Evolutionary conservation across 2,329 filamentous ascomycete species (phyloP), one percentile per base, ranked within the genome.

Genomic region (Botryotinia calthae): DNA sequence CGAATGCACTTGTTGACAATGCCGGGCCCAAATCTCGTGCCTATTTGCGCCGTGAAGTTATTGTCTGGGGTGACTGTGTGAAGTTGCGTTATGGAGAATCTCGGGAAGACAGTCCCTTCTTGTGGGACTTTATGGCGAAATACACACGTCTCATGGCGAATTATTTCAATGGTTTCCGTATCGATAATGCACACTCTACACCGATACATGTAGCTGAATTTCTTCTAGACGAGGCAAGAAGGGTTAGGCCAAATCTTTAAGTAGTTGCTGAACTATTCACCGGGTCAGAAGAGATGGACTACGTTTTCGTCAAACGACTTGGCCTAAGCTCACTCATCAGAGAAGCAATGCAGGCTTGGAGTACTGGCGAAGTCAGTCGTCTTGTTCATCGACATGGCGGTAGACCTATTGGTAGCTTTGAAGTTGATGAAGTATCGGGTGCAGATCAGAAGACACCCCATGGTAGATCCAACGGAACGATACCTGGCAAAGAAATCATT

Each of bases 301-400:
- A 97, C 80, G 87, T 97, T 71, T 99, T 98, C 80, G 95, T 97
- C 76, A 97, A 97, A 84, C 89, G 94, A 37, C 88, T 99, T 2
- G 96, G 96, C 9, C 87, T 99, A 72, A 97, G 93, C 81, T 93
- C 94, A 10, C 87, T 99, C 68, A 97, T 99, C 77, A 90, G 96
- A 73, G 96, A 99, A 83, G 95, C 95, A 18, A 99, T 99, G 97
- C 96, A 99, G 82, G 93, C 95, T 46, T 98, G 95, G 95, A 95
- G 92, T 80, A 97, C 96, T 1, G 93, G 89, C 18, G 97, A 99
- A 82, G 86, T 99, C 75, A 98, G 95, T 82, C 88, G 95, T 63
- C 87, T 99, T 48, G 95, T 99, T 18, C 97, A 99, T 83, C 91
- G 91, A 75, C 95, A 99, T 81, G 95, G 94, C 46, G 96, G 96